Evolutionary conservation across 495 filamentous ascomycete genomes (phyloP), one percentile per base, ranked within the genome.

Genomic region (Rhypophila decipiens): DNA sequence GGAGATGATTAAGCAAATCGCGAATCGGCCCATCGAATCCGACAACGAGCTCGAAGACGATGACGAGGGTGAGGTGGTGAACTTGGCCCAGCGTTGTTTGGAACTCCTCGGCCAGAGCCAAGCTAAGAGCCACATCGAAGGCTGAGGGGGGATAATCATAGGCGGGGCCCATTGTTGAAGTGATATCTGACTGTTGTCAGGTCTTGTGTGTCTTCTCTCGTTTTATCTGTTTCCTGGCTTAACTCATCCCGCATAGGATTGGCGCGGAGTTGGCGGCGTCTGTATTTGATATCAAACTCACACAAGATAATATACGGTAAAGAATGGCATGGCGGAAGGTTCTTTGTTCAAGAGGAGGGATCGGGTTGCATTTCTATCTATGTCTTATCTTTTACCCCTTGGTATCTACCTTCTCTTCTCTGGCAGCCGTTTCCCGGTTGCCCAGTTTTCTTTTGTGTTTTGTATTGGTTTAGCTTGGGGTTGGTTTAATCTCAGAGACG

Each of bases 41-140:
- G 90, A 96, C 51, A 85, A 88, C 45, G 93, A 96, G 46, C 85
- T 87, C 31, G 83, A 79, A 22, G 90, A 96, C 53, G 86, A 84
- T 50, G 82, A 88, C 42, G 90, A 96, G 54, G 87, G 86, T 15
- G 93, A 98, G 65, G 90, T 97, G 24, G 86, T 97, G 51, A 87
- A 83, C 47, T 78, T 98, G 55, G 93, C 93, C 21, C 84, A 89
- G 43, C 81, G 90, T 42, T 96, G 87, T 65, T 71, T 94, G 31
- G 90, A 95, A 65, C 74, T 95, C 21, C 73, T 96, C n/a, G 83
- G 84, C 17, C 80, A 82, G 57, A 66, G 69, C 49, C 62, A 54
- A 51, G 61, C 66, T 12, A 78, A 78, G 61, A 67, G 62, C 15
- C 76, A 80, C 49, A 80, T 80, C 54, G 76, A 80, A 55, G 75